These are phyloP conservation scores for Allomyces macrogynus DNA, from an alignment of 192 early-diverging fungal species.

Conservation along the genomic window DNA sequence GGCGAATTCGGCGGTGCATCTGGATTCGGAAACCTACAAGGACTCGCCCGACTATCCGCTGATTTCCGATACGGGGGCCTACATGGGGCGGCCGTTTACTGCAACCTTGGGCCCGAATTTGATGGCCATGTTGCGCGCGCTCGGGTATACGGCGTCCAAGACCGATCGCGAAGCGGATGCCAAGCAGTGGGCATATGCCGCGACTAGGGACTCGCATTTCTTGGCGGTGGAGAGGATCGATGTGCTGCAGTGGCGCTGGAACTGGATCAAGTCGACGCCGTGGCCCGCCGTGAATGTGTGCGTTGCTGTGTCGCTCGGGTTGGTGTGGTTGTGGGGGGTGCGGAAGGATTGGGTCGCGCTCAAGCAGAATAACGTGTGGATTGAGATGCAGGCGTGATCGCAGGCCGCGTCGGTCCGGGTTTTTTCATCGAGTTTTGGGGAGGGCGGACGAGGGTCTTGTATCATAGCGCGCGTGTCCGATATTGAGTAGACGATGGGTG, in stretches of 20 bases:
- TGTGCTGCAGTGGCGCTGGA: not conserved
- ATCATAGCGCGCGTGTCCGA: no score
- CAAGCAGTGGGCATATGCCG: not conserved
- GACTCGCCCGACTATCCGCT: not conserved
- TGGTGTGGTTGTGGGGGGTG: not conserved
- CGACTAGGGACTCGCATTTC: not conserved
- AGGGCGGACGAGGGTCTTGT: not conserved
- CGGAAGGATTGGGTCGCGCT: not conserved
- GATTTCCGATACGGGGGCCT: not conserved
- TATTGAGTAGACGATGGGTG: no score
- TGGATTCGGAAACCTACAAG: not conserved
- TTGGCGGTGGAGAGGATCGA: not conserved
- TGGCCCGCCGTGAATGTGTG: not conserved
- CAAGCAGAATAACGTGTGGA: not conserved
- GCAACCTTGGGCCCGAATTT: not conserved
- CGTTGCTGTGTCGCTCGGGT: not conserved
- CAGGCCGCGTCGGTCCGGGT: not conserved
- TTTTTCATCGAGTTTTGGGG: not conserved
- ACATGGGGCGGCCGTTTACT: not conserved
- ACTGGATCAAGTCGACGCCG: not conserved
- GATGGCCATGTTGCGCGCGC: not conserved
- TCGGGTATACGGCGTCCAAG: not conserved
- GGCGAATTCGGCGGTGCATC: not conserved
- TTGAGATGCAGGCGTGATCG: not conserved
- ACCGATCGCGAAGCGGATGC: not conserved